Base-by-base conservation (phyloP, 2,329 filamentous ascomycete species). In the Cercospora sojina region DNA sequence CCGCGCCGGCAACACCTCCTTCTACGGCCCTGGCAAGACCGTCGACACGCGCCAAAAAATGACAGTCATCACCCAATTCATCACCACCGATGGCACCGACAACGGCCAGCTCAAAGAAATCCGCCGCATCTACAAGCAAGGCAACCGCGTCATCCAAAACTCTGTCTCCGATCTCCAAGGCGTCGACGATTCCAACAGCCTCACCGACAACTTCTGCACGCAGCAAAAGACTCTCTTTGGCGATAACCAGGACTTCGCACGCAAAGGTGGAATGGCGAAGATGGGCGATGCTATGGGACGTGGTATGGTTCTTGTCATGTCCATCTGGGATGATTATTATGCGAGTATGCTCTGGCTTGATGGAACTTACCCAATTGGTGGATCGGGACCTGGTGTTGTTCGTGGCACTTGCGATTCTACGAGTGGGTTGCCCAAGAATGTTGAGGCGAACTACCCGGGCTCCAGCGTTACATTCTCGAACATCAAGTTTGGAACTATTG, bases 311-410 rank as follows among this genome's bases (percentile, higher is more conserved):
- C 82, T 90, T 13, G 87, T 89, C 71, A 83, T 90, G 82, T 84
- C 81, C 25, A 79, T 88, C 65, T 88, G 87, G 87, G 86, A 90
- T 74, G 89, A 91, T 79, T 85, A 90, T 79, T 78, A 85, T 67
- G 80, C 85, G 74, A 84, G 89, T 80, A 91, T 92, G 89, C 84
- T 90, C 74, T 92, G 90, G 90, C 85, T 92, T 73, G 90, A 92
- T 81, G 67, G 72, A 10, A 67, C 69, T 10, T 77, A 74, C 67
- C 75, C 75, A 1, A 38, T 47, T 3, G 35, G 58, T 16, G 60
- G 60, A 2, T 62, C 66, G 7, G 60, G 61, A 5, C 65, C 67
- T 8, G 72, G 72, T 35, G 67, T 69, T 16, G 67, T 67, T 51
- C 65, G 71, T 5, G 72, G 71, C 12, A 71, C 70, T 23, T 74